Percentiles rank a stretch among this genome's conserved stretches.
Conservation (phyloP, 1,284 basidiomycete genomes). For the Cystobasidium sp. region DNA sequence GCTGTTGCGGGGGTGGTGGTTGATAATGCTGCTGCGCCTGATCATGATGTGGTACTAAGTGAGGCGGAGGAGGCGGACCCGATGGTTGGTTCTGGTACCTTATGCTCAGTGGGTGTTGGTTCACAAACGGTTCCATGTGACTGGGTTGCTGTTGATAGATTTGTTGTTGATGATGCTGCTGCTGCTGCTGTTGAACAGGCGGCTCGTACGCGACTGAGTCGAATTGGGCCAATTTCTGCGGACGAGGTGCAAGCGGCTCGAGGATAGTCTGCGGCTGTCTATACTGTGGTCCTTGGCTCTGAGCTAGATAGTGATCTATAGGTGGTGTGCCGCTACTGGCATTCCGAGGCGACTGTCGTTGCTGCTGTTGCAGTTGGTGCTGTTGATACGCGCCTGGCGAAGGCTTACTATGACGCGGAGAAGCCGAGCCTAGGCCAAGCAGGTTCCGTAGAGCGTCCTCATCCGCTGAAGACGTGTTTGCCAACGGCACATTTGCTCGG, state of each 20-base stretch:
- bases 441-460: conserved; percentile 34
- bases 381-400: conserved; percentile 2
- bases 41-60: conserved; percentile 6
- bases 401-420: neutral
- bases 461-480: conserved; percentile 2
- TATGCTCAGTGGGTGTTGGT: neutral
- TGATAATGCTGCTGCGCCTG: conserved; percentile 11
- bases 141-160: neutral
- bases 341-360: neutral
- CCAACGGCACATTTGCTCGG: neutral
- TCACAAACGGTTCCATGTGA: neutral
- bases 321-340: neutral
- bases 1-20: neutral
- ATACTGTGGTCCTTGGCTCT: conserved; percentile 6
- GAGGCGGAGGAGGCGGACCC: conserved; percentile 13
- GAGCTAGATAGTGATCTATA: neutral
- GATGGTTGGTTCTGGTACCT: conserved; percentile 11
- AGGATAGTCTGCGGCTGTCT: neutral
- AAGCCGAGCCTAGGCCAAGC: conserved; percentile 30
- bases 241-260: conserved; percentile 26
- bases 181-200: neutral
- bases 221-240: conserved; percentile 19
- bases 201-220: conserved; percentile 10
- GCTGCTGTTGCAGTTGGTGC: conserved; percentile 14
- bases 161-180: neutral